phyloP scores from a whole-genome alignment of 2,329 filamentous ascomycete species.

The Rasamsonia emersonii region DNA sequence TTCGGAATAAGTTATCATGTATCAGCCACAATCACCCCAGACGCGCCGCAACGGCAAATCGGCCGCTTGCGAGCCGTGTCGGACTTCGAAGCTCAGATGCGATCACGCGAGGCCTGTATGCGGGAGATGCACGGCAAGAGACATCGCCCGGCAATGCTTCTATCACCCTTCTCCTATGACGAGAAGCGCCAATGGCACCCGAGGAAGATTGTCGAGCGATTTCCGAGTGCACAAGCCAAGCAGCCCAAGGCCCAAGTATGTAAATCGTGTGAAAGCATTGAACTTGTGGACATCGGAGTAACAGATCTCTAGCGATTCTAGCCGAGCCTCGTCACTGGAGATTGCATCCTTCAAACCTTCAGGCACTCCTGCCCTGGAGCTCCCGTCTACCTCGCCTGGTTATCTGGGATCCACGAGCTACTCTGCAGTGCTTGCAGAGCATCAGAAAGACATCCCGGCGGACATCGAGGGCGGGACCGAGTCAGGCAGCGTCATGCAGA shows the following conservation, averaged over 20 bases:
- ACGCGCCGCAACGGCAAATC: constrained; percentile 1
- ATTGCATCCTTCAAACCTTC: constrained; percentile 13
- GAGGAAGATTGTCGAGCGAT: constrained; percentile 16
- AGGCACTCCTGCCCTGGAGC: constrained; percentile 12
- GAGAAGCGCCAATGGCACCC: constrained; percentile 6
- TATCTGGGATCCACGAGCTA: constrained; percentile 29
- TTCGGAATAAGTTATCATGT: too few relatives aligned
- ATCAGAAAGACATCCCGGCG: constrained; percentile 24
- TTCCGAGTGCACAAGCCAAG: too few relatives aligned
- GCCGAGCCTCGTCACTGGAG: constrained; percentile 13
- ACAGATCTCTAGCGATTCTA: too few relatives aligned
- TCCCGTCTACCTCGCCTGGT: constrained; percentile 20
- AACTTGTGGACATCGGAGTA: too few relatives aligned
- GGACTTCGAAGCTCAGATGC: constrained; percentile 2
- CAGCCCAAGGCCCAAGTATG: too few relatives aligned
- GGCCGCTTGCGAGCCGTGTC: constrained; percentile 2
- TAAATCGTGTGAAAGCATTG: too few relatives aligned
- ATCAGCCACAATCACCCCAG: too few relatives aligned
- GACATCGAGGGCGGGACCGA: constrained; percentile 17
- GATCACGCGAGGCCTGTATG: constrained; percentile 3
- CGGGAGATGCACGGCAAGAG: background rate
- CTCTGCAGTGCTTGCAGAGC: constrained; percentile 25
- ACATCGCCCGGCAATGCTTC: background rate
- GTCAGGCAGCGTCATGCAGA: constrained; percentile 10
- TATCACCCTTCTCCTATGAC: constrained; percentile 3